Evolutionary conservation across 1,284 basidiomycete species (phyloP).

Genomic region (Apiotrichum porosum): DNA sequence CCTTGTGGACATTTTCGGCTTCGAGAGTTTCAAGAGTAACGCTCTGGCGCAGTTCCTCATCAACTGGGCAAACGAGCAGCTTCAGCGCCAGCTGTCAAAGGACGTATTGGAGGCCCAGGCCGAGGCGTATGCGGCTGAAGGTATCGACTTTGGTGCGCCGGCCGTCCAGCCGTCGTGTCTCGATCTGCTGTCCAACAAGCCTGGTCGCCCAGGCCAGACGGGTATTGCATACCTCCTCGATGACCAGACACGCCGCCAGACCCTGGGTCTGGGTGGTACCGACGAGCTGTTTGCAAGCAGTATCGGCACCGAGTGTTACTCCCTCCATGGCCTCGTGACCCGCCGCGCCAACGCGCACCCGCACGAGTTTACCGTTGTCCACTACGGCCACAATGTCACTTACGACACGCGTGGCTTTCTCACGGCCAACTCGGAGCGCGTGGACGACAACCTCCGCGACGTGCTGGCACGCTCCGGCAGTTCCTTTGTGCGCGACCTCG

Average conservation of each 20-base stretch:
- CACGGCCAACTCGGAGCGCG: conserved; percentile 16
- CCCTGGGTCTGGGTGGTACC: conserved; percentile 12
- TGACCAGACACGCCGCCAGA: conserved; percentile 17
- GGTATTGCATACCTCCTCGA: conserved; percentile 18
- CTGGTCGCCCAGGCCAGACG: conserved; percentile 7
- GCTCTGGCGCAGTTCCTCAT: conserved; percentile 19
- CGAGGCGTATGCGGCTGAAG: conserved; percentile 15
- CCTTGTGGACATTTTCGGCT: conserved; percentile 18
- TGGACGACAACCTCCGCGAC: conserved; percentile 13
- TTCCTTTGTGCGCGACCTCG: conserved; percentile 5
- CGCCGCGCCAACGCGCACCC: conserved; percentile 5
- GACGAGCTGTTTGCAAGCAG: conserved; percentile 13
- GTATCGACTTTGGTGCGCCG: conserved; percentile 10
- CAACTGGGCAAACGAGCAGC: conserved; percentile 24
- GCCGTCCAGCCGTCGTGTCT: conserved; percentile 11
- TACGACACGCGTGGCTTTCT: conserved; percentile 17
- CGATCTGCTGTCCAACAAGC: conserved; percentile 8
- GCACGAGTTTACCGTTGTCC: conserved; percentile 14
- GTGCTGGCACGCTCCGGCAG: conserved; percentile 1
- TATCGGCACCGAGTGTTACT: conserved; percentile 11
- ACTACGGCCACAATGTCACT: conserved; percentile 15
- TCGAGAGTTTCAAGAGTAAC: conserved; percentile 16
- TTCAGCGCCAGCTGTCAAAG: conserved; percentile 13
- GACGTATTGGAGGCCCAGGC: conserved; percentile 17
- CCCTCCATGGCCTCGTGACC: conserved; percentile 10